Base-by-base conservation (phyloP, 148 eudicot species). In the Linanthus parryae region DNA sequence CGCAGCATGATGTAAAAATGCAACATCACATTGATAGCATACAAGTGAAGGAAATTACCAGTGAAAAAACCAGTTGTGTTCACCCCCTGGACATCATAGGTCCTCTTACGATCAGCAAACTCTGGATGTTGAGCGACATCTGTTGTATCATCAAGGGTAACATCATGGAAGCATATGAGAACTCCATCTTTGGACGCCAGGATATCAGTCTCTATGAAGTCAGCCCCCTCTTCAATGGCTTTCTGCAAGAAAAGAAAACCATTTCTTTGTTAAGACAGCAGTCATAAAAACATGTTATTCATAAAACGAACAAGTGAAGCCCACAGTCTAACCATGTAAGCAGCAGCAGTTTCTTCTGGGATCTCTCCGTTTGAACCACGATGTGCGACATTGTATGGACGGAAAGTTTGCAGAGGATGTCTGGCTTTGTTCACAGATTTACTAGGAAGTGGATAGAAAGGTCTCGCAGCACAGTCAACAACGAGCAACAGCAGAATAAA, bases 341-440 rank as follows among this genome's bases (percentile, higher is more conserved):
- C 96, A 48, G 88, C 68, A 57, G 80, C 73, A 52, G 94, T 81
- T 75, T 87, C 99, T 72, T 92, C 99, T 22, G 99, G 99, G 54
- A 81, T 28, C 68, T 92, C 99, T 48, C 99, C 99, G 74, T 92
- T 92, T 38, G 99, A 77, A 53, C 99, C 99, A 56, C 99, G 79
- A 56, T 87, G 99, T 27, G 99, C 99, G 68, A 92, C 41, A 56
- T 92, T 92, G 63, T 64, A 92, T 8, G 96, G 78, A 2, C 88
- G 94, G 41, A 68, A 84, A 44, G 85, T 92, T 64, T 92, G 99
- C 42, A 92, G 56, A 43, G 96, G 91, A 63, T 69, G 80, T 48
- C 58, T 84, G 19, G 60, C 27, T 38, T 59, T 70, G 54, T 72
- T 69, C 45, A 59, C 40, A 12, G 54, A 49, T 63, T 85, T 68